Evolutionary conservation across 2,329 filamentous ascomycete genomes (phyloP), one percentile per base, ranked within the genome.

Genomic region (Exophiala lecanii-corni): DNA sequence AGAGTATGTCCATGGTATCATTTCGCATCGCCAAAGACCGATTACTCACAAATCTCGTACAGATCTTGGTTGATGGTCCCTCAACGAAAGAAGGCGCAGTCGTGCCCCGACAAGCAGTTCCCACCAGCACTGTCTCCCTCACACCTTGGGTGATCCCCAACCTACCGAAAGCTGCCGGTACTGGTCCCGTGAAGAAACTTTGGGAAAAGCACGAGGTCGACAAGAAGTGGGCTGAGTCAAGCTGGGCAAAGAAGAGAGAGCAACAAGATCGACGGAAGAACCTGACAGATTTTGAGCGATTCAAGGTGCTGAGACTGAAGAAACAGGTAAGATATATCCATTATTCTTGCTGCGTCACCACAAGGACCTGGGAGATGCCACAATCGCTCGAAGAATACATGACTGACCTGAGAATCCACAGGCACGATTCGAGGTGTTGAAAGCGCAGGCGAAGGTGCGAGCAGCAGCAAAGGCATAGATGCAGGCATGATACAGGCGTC

Each of bases 261-360:
- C 84, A 87, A 75, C 79, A 80, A 63, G 79, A 86, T 73, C 85
- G 87, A 76, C 86, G 92, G 79, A 85, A 84, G 76, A 81, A 81
- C 65, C 79, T 98, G 59, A 94, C 84, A 74, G 92, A 98, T 81
- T 98, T 98, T 69, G 92, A 98, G 79, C 85, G 92, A 72, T 98
- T 97, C 88, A 96, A 98, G 86, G 92, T 97, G 64, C 79, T 97
- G 82, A 84, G 91, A 74, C 79, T 97, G 75, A 94, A 91, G 85
- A 98, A 98, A 84, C 89, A 96, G 84, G 87, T 89, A 68, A 59
- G 78, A 75, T 5, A 26, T 42, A 47, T 37, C 15, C 35, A n/a
- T n/a, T n/a, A n/a, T n/a, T n/a, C n/a, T n/a, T n/a, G n/a, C n/a
- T n/a, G n/a, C n/a, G n/a, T n/a, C n/a, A n/a, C n/a, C n/a, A n/a